Base-by-base conservation (phyloP, 1,139 yeast genomes). In the Hansenula sp. region DNA sequence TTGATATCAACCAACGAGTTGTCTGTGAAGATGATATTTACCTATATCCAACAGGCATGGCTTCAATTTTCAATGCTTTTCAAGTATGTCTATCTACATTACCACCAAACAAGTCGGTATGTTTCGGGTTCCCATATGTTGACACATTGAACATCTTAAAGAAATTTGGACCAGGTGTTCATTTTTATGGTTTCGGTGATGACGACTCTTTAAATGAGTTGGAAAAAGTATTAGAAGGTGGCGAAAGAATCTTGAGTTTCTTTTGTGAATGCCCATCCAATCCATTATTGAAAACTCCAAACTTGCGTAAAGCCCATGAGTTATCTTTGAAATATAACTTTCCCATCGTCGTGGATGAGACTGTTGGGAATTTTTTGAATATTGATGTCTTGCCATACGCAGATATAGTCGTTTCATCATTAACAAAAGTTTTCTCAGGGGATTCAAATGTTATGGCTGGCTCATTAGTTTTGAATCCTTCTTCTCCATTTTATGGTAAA, bases 381-480 rank as follows among this genome's bases (percentile, higher is more conserved):
- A 77, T 89, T 42, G 88, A 88, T 56, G 89, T 87, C 3, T 71
- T 89, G 47, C 89, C 90, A 16, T 85, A 75, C 60, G 84, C 90
- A 11, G 99, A 93, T 64, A 77, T 91, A 49, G 85, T 88, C 15
- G 95, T 85, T 33, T 80, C 94, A 19, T 88, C 96, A 19, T 72
- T 93, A 50, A 91, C 98, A 11, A 93, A 93, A 63, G 88, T 91
- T 13, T 93, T 93, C 59, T 84, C 94, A 27, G 98, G 98, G 16
- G 97, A 89, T 61, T 84, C 96, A 38, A 90, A 91, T 59, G 97
- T 93, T 42, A 86, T 91, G 91, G 96, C 93, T 0, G 99, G 99
- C 5, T 83, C 94, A 13, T 66, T 91, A 49, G 83, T 90, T 11
- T 67, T 93, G 53, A 93, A 91, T 59, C 86, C 93, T 8, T 59